phyloP scores from a whole-genome alignment of 2,329 filamentous ascomycete species.

The Ilyonectria destructans region DNA sequence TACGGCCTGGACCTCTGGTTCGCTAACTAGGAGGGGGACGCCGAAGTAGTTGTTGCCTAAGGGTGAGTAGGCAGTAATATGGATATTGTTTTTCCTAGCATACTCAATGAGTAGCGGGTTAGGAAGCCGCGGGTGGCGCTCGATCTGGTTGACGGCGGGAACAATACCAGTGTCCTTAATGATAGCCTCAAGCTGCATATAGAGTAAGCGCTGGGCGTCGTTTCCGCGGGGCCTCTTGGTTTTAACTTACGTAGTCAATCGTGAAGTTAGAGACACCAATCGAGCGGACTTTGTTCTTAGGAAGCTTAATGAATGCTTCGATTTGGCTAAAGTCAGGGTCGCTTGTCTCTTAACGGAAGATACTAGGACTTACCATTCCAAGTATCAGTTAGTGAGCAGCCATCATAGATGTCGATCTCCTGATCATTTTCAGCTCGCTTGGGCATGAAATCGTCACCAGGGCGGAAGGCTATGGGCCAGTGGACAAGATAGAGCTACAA shows the following conservation, averaged over 20 bases:
- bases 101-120: constrained; percentile 72
- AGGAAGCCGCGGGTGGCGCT: constrained; percentile 78
- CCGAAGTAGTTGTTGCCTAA: constrained; percentile 64
- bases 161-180: constrained; percentile 71
- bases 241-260: constrained; percentile 64
- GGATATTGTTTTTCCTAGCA: constrained; percentile 75
- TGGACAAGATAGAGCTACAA: constrained; percentile 73
- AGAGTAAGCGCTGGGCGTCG: constrained; percentile 6
- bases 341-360: not conserved
- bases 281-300: constrained; percentile 74
- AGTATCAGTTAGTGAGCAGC: constrained; percentile 59
- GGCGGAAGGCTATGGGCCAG: constrained; percentile 70
- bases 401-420: constrained; percentile 46
- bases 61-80: constrained; percentile 73
- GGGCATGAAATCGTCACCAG: constrained; percentile 63
- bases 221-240: constrained; percentile 4
- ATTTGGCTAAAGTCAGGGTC: not conserved
- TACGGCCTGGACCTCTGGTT: constrained; percentile 69
- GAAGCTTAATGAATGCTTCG: constrained; percentile 68
- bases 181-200: constrained; percentile 65
- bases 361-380: constrained; percentile 57
- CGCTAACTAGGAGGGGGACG: constrained; percentile 70
- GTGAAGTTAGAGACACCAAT: constrained; percentile 84
- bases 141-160: constrained; percentile 78
- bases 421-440: constrained; percentile 57